phyloP scores from a whole-genome alignment of 768 basidiomycete genomes.

The Trametes gibbosa region DNA sequence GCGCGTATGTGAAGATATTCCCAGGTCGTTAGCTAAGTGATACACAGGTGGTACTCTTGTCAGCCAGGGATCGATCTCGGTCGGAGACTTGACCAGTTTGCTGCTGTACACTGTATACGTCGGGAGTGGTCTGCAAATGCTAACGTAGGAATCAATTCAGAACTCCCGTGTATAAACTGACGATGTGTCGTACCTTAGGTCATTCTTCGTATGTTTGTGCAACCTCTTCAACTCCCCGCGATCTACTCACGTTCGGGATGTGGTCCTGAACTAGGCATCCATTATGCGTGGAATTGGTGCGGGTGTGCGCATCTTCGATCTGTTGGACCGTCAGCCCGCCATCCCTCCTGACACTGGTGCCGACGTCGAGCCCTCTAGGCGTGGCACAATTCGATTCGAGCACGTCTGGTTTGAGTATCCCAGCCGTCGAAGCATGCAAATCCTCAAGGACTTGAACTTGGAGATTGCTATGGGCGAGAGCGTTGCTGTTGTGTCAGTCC shows the following conservation, averaged over 20 bases:
- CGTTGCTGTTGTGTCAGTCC: slow-evolving; percentile 86
- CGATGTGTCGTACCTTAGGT: slow-evolving; percentile 21
- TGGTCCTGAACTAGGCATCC: slow-evolving; percentile 53
- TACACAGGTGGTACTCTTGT: slow-evolving; percentile 85
- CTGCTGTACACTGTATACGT: slow-evolving; percentile 91
- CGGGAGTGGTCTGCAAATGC: slow-evolving; percentile 74
- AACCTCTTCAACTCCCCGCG: background rate
- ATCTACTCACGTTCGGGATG: background rate
- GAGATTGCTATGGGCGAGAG: slow-evolving; percentile 82
- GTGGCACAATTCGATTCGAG: slow-evolving; percentile 78
- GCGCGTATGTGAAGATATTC: slow-evolving; percentile 10
- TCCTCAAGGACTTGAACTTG: slow-evolving; percentile 81
- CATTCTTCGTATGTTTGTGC: slow-evolving; percentile 37
- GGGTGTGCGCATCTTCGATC: slow-evolving; percentile 89
- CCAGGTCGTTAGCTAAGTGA: background rate
- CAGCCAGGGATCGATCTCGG: slow-evolving; percentile 80
- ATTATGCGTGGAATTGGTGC: slow-evolving; percentile 98
- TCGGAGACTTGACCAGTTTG: slow-evolving; percentile 88
- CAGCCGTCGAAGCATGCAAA: slow-evolving; percentile 73
- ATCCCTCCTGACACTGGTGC: slow-evolving; percentile 67
- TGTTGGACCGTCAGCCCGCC: slow-evolving; percentile 76
- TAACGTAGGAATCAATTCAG: slow-evolving; percentile 49
- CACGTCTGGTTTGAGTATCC: slow-evolving; percentile 88
- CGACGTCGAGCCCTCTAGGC: slow-evolving; percentile 49
- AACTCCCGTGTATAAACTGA: background rate